Percentiles rank a stretch among this genome's conserved stretches.
Evolutionary conservation across 176 grass and related monocot species (phyloP).

Genomic region (Ensete glaucum): DNA sequence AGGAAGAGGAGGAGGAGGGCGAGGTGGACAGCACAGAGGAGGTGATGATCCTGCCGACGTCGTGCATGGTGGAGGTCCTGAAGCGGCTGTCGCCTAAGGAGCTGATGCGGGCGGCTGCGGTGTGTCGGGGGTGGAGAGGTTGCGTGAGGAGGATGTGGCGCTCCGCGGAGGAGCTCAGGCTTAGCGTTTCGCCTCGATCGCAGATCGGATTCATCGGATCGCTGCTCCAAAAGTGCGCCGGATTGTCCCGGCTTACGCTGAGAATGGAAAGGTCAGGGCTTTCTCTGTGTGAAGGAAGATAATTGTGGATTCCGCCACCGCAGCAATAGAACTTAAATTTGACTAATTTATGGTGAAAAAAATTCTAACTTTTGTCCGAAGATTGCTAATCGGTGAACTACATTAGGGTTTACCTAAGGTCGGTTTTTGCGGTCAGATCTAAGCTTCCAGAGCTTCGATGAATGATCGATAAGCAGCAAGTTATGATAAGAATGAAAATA

Average conservation of each 20-base stretch:
- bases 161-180: slow-evolving; percentile 44
- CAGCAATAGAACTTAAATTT: too few species aligned
- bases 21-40: slow-evolving; percentile 7
- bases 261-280: slow-evolving; percentile 70
- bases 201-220: slow-evolving; percentile 43
- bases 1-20: slow-evolving; percentile 18
- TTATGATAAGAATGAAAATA: background rate
- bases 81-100: slow-evolving; percentile 38
- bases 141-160: slow-evolving; percentile 52
- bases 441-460: background rate
- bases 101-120: slow-evolving; percentile 37
- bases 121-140: slow-evolving; percentile 53
- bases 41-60: slow-evolving; percentile 23
- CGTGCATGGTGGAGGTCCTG: slow-evolving; percentile 44
- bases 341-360: too few species aligned
- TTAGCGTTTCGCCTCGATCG: slow-evolving; percentile 27
- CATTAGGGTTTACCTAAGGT: too few species aligned
- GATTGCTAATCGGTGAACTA: too few species aligned
- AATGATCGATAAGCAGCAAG: background rate
- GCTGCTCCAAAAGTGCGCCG: slow-evolving; percentile 44
- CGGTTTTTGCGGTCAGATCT: background rate
- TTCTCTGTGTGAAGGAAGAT: background rate
- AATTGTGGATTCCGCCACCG: background rate
- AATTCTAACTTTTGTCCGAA: too few species aligned
- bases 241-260: slow-evolving; percentile 44